Base-by-base conservation (phyloP, 106 monocot species). In the Dactylorhiza incarnata region DNA sequence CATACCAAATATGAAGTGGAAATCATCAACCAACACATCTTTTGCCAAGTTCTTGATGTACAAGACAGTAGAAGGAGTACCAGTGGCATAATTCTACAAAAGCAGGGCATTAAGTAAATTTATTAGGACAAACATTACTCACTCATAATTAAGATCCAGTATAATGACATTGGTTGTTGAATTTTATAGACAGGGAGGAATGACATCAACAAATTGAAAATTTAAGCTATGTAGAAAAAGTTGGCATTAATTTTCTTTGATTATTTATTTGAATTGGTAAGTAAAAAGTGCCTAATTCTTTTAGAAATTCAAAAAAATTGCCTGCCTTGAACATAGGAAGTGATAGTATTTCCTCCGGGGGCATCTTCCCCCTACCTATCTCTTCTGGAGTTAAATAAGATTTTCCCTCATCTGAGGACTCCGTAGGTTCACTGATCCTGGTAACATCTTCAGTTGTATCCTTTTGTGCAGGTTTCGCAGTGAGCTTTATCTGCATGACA, bases 41-140 rank as follows among this genome's bases (percentile, higher is more conserved):
- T 99, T 99, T 16, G 99, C 84, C 88, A 99, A 88, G 78, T 99
- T 99, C 76, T 99, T 99, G 43, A 99, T 84, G 82, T 99, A 99
- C 73, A 99, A 79, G 20, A 99, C 94, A 72, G 59, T 78, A 24
- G 89, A 77, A 78, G 94, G 99, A 72, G 88, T 94, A 23, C 99
- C 99, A 76, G 94, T 78, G 75, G 83, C 82, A 77, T 94, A 99
- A 76, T 89, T 92, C 99, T 96, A 85, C 71, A 82, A 83, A 76
- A 5, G 10, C 16, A 51, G 71, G 20, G 49, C 49, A 7, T 48
- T n/a, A 14, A 65, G 73, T 13, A 49, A 4, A 73, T 12, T 24
- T 1, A 65, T 0, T 11, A 29, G 22, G 63, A 63, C 25, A n/a
- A 15, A 15, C 2, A 19, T 56, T 56, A 56, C 17, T 56, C 51